phyloP scores from a whole-genome alignment of 352 stramenopile species.

The Globisporangium radiosum region DNA sequence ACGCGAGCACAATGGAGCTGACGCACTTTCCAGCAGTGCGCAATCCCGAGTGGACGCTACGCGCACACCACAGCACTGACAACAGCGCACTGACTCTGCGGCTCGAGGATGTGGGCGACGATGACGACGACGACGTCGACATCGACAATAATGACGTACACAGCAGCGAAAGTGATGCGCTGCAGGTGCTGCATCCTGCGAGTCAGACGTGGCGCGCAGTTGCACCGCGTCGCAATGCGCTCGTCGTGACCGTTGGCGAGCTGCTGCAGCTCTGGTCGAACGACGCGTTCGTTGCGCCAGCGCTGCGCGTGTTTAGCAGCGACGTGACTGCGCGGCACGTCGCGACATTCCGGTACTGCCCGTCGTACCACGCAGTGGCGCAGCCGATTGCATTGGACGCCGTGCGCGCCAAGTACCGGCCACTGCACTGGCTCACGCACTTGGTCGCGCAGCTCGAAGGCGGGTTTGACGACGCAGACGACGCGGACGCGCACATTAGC shows the following conservation, averaged over 20 bases:
- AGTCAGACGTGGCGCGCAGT: conserved; percentile 30
- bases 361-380: conserved; percentile 54
- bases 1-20: conserved; percentile 87
- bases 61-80: conserved; percentile 41
- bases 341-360: conserved; percentile 39
- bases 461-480: neutral
- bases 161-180: conserved; percentile 6
- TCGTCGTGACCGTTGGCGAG: conserved; percentile 52
- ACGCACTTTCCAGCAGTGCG: conserved; percentile 83
- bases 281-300: conserved; percentile 32
- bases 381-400: conserved; percentile 45
- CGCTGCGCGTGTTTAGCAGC: conserved; percentile 33
- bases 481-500: neutral
- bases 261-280: conserved; percentile 48
- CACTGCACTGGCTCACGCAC: conserved; percentile 59
- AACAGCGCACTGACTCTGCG: conserved; percentile 36
- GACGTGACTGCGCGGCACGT: conserved; percentile 23
- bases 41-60: conserved; percentile 21
- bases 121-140: conserved; percentile 18
- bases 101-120: conserved; percentile 21
- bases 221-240: conserved; percentile 25
- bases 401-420: conserved; percentile 45
- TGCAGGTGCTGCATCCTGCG: conserved; percentile 37
- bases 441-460: neutral
- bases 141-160: neutral